These are phyloP conservation scores for Scedosporium minutisporum DNA, from an alignment of 2,329 filamentous ascomycete genomes.

Conservation along the genomic window DNA sequence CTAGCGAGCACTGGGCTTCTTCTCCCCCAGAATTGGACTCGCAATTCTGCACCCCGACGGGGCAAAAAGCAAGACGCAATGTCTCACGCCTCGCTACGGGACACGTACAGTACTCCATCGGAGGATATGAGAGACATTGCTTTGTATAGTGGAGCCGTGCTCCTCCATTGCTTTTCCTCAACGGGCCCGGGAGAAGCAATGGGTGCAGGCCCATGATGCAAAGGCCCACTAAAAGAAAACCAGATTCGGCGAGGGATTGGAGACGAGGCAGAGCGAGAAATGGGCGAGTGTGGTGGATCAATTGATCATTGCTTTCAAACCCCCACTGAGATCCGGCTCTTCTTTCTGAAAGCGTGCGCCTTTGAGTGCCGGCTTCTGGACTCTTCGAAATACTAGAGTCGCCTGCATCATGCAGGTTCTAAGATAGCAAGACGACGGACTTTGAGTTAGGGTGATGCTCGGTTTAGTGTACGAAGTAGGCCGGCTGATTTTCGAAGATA, in stretches of 20 bases:
- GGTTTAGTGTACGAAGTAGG: not conserved
- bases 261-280: too few species aligned
- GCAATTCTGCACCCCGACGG: not conserved
- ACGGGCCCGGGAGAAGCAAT: too few species aligned
- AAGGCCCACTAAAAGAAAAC: too few species aligned
- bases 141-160: too few species aligned
- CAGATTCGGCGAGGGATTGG: too few species aligned
- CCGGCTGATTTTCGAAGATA: not conserved
- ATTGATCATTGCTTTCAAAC: too few species aligned
- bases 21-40: not conserved
- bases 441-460: not conserved
- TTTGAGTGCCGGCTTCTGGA: not conserved
- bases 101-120: not conserved
- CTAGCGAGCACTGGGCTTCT: not conserved
- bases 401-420: not conserved
- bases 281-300: too few species aligned
- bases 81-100: not conserved
- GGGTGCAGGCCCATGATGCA: too few species aligned
- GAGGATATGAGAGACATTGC: too few species aligned
- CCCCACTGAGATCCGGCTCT: too few species aligned
- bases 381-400: not conserved
- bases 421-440: not conserved
- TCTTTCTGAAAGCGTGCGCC: too few species aligned
- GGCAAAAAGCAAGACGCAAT: not conserved
- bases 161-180: too few species aligned